Percentiles rank a stretch among this genome's conserved stretches.
Conservation (phyloP, 345 rosid species). For the Murraya koenigii region DNA sequence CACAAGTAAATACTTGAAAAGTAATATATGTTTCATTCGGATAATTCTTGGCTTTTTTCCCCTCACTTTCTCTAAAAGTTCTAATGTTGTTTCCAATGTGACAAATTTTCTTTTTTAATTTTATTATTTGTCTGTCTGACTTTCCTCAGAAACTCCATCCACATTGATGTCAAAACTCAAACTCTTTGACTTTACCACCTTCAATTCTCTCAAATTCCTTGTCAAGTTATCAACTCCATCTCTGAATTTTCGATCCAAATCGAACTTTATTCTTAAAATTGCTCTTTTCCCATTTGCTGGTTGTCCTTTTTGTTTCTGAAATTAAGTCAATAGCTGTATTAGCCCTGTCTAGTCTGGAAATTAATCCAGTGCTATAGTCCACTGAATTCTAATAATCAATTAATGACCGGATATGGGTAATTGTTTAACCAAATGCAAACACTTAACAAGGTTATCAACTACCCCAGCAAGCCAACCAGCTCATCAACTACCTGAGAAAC, state of each 20-base stretch:
- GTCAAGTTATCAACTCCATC: not conserved
- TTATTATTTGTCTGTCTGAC: not conserved
- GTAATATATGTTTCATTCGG: too few relatives aligned
- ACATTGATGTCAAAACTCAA: not conserved
- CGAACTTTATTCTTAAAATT: too few relatives aligned
- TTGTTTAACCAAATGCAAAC: slow-evolving; percentile 36
- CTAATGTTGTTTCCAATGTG: slow-evolving; percentile 10
- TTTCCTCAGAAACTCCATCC: not conserved
- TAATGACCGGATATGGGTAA: slow-evolving; percentile 42
- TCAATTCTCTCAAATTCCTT: not conserved
- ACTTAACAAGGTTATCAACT: too few relatives aligned
- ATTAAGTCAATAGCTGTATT: not conserved
- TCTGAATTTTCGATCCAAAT: too few relatives aligned
- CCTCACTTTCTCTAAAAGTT: not conserved
- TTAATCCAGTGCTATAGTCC: not conserved
- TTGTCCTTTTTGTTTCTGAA: too few relatives aligned
- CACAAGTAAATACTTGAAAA: too few relatives aligned
- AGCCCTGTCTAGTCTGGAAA: not conserved
- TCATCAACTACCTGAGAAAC: not conserved
- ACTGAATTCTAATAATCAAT: not conserved
- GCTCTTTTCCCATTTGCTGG: too few relatives aligned
- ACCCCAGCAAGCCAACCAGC: not conserved
- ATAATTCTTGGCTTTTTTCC: too few relatives aligned
- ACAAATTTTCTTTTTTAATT: slow-evolving; percentile 2
- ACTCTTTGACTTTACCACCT: not conserved